Evolutionary conservation across 2,329 filamentous ascomycete species (phyloP), one percentile per base, ranked within the genome.

Genomic region (Penicillium digitatum): DNA sequence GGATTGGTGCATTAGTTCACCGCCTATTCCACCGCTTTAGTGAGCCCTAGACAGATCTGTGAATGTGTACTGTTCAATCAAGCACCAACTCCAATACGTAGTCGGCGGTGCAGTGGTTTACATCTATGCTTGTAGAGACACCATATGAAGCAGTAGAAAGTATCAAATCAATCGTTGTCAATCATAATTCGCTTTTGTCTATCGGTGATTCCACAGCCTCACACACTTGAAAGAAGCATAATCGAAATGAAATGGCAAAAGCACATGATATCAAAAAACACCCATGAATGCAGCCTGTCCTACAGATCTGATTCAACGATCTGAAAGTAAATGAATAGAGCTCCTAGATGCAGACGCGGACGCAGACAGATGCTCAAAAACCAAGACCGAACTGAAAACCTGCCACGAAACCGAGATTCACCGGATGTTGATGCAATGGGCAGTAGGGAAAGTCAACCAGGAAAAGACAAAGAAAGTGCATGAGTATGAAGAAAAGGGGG

Each of bases 361-460:
- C 34, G 32, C 24, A 52, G 22, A 42, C 10, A 40, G 20, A 55
- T 52, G 53, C 48, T 52, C 14, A 20, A 46, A 46, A 43, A 52
- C 45, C 40, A 22, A 32, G 11, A 29, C 47, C 49, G 18, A 51
- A 39, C 38, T 31, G 46, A 42, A 44, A 52, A 27, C 48, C 42
- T 27, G 34, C 1, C 42, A 37, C 47, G 14, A 52, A 52, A 40
- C 40, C 48, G 16, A 38, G n/a, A 29, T 46, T 49, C 44, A 32
- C 40, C 42, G 53, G 40, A 54, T 46, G 46, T 56, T 54, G 53
- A 63, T 59, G 59, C 61, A 62, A 44, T n/a, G 22, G 16, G 27
- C 10, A 29, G 32, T 18, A 35, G 40, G 32, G 29, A 52, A 55
- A 59, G 43, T 18, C 10, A 43, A 42, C 27, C 40, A 56, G 55